Evolutionary conservation across 2,329 filamentous ascomycete genomes (phyloP).

Genomic region (Plectosphaerella cucumerina): DNA sequence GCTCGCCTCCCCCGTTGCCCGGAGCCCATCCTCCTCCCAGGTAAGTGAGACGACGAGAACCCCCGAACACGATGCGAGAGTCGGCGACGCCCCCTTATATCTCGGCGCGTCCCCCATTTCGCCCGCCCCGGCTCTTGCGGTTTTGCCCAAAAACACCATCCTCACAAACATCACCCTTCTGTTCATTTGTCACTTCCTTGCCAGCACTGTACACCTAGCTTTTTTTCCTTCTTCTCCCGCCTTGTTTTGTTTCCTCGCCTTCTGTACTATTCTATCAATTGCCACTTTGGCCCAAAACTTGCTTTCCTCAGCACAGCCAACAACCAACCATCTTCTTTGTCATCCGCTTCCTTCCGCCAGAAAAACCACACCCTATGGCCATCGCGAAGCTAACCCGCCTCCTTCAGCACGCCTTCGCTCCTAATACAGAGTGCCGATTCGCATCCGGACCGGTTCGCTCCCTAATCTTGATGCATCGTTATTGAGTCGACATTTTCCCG

Average conservation of each 20-base stretch:
- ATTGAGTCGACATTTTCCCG: not conserved
- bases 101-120: constrained; percentile 1
- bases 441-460: not conserved
- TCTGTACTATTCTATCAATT: not conserved
- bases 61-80: constrained; percentile 1
- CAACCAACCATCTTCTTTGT: constrained; percentile 3
- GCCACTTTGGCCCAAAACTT: not conserved
- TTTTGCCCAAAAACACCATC: not conserved
- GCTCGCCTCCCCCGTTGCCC: constrained; percentile 6
- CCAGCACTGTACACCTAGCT: not conserved
- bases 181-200: not conserved
- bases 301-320: not conserved
- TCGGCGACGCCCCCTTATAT: constrained; percentile 1
- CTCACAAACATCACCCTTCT: not conserved
- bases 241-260: not conserved
- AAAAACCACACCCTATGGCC: not conserved
- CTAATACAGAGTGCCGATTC: constrained; percentile 3
- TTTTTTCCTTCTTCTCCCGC: not conserved
- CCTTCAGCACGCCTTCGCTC: constrained; percentile 1
- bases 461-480: not conserved
- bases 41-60: constrained; percentile 9
- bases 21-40: constrained; percentile 4
- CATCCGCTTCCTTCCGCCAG: not conserved
- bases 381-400: not conserved
- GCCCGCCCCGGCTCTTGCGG: not conserved